These are phyloP conservation scores for Geotrichum aggregatum DNA, from an alignment of 1,139 yeast species.

Conservation along the genomic window DNA sequence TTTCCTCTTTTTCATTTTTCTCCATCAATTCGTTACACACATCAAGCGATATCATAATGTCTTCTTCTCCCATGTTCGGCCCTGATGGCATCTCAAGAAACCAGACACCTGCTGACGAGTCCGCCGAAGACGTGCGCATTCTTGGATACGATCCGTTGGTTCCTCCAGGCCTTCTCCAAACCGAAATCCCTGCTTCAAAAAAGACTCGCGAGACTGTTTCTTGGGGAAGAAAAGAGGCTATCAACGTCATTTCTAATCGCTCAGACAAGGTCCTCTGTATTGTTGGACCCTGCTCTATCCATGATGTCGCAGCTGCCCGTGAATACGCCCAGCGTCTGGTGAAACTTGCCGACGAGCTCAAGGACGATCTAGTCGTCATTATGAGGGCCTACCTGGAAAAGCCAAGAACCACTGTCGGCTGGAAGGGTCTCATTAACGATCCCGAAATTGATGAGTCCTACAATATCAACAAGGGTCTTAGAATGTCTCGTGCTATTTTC, in stretches of 20 bases:
- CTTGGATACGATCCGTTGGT: conserved; percentile 86
- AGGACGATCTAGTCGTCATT: conserved; percentile 71
- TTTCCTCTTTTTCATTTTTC: background rate
- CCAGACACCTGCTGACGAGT: conserved; percentile 35
- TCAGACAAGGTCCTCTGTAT: conserved; percentile 79
- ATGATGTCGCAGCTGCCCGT: conserved; percentile 82
- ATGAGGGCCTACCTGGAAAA: conserved; percentile 97
- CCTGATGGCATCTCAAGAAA: conserved; percentile 39
- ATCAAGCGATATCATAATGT: conserved; percentile 32
- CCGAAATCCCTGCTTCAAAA: conserved; percentile 67
- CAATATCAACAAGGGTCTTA: conserved; percentile 92
- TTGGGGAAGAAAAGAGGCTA: conserved; percentile 71
- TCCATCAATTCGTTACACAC: background rate
- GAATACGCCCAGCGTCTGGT: conserved; percentile 77
- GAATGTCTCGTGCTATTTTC: conserved; percentile 80
- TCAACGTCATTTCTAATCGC: conserved; percentile 62
- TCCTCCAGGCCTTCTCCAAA: conserved; percentile 80
- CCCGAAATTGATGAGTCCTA: conserved; percentile 91
- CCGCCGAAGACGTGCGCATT: conserved; percentile 81
- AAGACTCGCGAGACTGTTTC: conserved; percentile 64
- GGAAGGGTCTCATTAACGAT: conserved; percentile 97
- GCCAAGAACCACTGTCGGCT: conserved; percentile 98
- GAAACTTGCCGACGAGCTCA: conserved; percentile 61
- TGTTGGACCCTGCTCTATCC: conserved; percentile 96
- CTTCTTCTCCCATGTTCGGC: conserved; percentile 49